Conservation (phyloP, 2,329 filamentous ascomycete genomes). For the Pestalotiopsis sp. region DNA sequence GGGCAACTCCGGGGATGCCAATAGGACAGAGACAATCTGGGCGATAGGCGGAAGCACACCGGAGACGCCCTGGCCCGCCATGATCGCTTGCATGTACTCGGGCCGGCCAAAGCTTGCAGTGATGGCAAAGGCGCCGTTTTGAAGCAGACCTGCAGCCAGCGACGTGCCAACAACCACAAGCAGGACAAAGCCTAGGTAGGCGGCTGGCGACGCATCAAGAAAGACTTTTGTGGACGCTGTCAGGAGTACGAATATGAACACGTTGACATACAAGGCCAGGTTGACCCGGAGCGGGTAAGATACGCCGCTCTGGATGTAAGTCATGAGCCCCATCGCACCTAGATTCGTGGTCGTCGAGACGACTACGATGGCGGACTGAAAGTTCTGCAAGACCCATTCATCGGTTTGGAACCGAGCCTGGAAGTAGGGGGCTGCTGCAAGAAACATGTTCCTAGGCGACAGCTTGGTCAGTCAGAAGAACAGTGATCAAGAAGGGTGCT, state of each 20-base stretch:
- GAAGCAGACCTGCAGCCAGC: constrained; percentile 80
- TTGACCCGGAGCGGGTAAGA: constrained; percentile 89
- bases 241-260: constrained; percentile 73
- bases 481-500: background rate
- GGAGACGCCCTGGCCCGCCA: constrained; percentile 90
- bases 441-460: constrained; percentile 86
- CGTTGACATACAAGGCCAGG: constrained; percentile 74
- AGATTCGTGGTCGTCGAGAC: constrained; percentile 87
- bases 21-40: constrained; percentile 82
- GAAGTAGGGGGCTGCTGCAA: constrained; percentile 94
- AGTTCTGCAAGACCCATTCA: constrained; percentile 75
- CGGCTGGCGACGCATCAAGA: constrained; percentile 58
- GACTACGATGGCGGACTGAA: constrained; percentile 86
- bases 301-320: constrained; percentile 79
- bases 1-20: constrained; percentile 44
- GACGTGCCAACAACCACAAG: constrained; percentile 79
- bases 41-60: constrained; percentile 83
- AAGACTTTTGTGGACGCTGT: constrained; percentile 77
- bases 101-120: constrained; percentile 81
- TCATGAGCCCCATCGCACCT: constrained; percentile 72
- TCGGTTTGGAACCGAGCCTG: constrained; percentile 75
- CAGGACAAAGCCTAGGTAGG: constrained; percentile 83
- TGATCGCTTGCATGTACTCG: constrained; percentile 94
- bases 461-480: constrained; percentile 17
- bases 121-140: constrained; percentile 94